Evolutionary conservation across 768 basidiomycete species (phyloP).

Genomic region (Russula olivacea): DNA sequence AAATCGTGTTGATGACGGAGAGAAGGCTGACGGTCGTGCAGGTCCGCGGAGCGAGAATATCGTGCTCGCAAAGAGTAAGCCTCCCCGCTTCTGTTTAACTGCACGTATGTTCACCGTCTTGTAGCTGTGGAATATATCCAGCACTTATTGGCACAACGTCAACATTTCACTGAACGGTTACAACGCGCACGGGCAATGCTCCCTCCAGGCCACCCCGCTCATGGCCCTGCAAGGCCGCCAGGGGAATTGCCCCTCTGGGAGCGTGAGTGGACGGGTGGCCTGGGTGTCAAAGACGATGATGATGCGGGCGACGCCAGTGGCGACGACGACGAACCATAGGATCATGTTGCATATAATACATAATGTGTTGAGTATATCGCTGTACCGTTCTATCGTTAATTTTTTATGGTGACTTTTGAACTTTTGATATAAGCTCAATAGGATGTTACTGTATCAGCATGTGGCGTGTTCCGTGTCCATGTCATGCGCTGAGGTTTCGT

Average conservation of each 20-base stretch:
- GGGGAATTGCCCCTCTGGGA: slow-evolving; percentile 59
- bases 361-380: slow-evolving; percentile 23
- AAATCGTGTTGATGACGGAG: slow-evolving; percentile 40
- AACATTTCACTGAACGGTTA: slow-evolving; percentile 51
- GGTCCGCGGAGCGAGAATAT: slow-evolving; percentile 90
- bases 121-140: slow-evolving; percentile 84
- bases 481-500: slow-evolving; percentile 1
- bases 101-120: slow-evolving; percentile 11
- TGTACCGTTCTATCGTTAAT: slow-evolving; percentile 23
- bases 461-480: not conserved
- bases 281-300: slow-evolving; percentile 30
- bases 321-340: slow-evolving; percentile 26
- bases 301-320: slow-evolving; percentile 20
- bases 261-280: slow-evolving; percentile 76
- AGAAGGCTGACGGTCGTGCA: slow-evolving; percentile 74
- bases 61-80: slow-evolving; percentile 81
- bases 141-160: slow-evolving; percentile 55
- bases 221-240: slow-evolving; percentile 30
- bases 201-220: slow-evolving; percentile 55
- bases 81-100: slow-evolving; percentile 26
- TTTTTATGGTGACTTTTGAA: slow-evolving; percentile 11
- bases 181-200: slow-evolving; percentile 52
- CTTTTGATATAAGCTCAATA: slow-evolving; percentile 5
- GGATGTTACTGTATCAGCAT: not conserved
- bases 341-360: slow-evolving; percentile 20